Conservation (phyloP, 202 grass and related monocot genomes). For the Saccharum hybrid region DNA sequence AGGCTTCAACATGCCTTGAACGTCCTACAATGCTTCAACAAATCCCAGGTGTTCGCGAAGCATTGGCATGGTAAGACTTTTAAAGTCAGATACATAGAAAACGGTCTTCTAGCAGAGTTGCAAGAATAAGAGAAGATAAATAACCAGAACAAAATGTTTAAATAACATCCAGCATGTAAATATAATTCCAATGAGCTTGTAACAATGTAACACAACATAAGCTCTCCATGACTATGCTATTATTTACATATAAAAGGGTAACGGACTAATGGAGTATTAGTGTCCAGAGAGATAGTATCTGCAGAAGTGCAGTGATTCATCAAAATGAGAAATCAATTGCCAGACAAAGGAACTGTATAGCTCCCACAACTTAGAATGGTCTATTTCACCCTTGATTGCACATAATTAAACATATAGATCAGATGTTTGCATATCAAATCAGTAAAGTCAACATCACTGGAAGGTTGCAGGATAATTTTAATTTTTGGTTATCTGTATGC, state of each 20-base stretch:
- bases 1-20: conserved; percentile 2
- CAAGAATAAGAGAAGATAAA: conserved; percentile 17
- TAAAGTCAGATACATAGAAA: not conserved
- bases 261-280: not conserved
- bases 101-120: not conserved
- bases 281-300: not conserved
- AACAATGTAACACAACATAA: conserved; percentile 23
- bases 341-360: not conserved
- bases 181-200: conserved; percentile 5
- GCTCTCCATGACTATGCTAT: not conserved
- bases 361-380: not conserved
- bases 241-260: conserved; percentile 21
- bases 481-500: conserved; percentile 6
- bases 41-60: not conserved
- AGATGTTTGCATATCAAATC: not conserved
- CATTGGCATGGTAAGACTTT: not conserved
- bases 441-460: conserved; percentile 3
- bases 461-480: conserved; percentile 2
- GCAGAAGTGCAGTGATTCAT: not conserved
- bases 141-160: not conserved
- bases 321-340: conserved; percentile 20
- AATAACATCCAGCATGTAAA: not conserved
- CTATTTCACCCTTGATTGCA: not conserved
- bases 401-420: not conserved
- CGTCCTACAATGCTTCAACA: not conserved